Conservation (phyloP, 75 land plant species). For the Sequoia sempervirens region DNA sequence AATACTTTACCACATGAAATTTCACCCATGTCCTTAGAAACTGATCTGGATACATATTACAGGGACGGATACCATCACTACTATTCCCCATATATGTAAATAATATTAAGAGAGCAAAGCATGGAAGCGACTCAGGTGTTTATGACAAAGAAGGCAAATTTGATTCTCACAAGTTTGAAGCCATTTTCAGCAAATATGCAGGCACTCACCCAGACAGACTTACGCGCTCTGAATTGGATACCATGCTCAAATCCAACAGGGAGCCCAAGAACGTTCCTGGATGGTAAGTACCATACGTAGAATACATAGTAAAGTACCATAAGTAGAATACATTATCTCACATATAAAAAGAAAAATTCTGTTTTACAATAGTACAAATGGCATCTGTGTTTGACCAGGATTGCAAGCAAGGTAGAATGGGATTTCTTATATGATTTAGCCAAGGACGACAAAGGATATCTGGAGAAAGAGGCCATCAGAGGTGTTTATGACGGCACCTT, state of each 20-base stretch:
- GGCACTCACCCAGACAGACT: conserved; percentile 16
- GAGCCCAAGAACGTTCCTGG: conserved; percentile 21
- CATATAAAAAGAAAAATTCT: not conserved
- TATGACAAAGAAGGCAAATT: conserved; percentile 63
- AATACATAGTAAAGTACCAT: too few relatives aligned
- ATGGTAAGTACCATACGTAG: not conserved
- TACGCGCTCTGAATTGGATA: conserved; percentile 17
- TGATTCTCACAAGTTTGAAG: conserved; percentile 71
- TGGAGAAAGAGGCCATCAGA: conserved; percentile 29
- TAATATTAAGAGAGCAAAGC: conserved; percentile 50
- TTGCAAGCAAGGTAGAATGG: conserved; percentile 34
- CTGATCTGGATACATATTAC: not conserved
- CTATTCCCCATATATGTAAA: conserved; percentile 40
- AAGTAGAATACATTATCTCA: not conserved
- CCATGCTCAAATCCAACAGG: conserved; percentile 26
- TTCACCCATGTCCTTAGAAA: not conserved
- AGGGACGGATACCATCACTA: conserved; percentile 38
- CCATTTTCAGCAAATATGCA: conserved; percentile 51
- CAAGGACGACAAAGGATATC: conserved; percentile 27
- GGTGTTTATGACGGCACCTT: conserved; percentile 38
- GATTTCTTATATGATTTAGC: conserved; percentile 21
- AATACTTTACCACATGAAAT: too few relatives aligned
- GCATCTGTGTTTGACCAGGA: conserved; percentile 6
- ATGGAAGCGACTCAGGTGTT: conserved; percentile 50
- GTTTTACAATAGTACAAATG: not conserved